Base-by-base conservation (phyloP, 192 early-diverging fungal genomes). In the Backusella sp. region DNA sequence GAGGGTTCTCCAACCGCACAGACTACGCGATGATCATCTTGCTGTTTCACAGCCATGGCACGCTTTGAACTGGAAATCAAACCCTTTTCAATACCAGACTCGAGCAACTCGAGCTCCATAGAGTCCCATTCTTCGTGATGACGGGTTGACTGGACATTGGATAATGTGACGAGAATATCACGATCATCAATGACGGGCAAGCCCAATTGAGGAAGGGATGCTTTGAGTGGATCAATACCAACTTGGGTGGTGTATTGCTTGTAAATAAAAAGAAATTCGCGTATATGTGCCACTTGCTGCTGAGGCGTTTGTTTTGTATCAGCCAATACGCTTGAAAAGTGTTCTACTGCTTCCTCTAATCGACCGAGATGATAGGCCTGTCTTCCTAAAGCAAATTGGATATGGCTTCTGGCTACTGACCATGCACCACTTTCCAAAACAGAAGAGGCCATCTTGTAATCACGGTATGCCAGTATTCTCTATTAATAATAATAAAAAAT, bases 321-420 rank as follows among this genome's bases (percentile, higher is more conserved):
- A 4, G 88, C 80, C 68, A 99, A 83, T 34, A 97, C 83, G 74
- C 91, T 90, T 46, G 89, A 86, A 80, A 96, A 98, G 84, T 92
- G 92, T 19, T 88, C 79, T 14, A 98, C 83, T 1, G 95, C 92
- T n/a, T 88, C 86, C 68, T 91, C 87, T 34, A 93, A 89, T 59
- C 91, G 86, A 15, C 92, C 92, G 34, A 93, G 84, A 69, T 94
- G 89, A 74, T 90, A 92, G 28, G 90, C 90, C 75, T 96, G 93
- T 66, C 91, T 84, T 9, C 96, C 96, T 5, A 97, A 86, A 14
- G 94, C 88, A 73, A 96, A 97, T 78, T 96, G 88, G 72, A 97
- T 90, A 78, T 97, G 94, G 78, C 96, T 94, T 52, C 96, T 94
- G n/a, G 93, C 89, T 0, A 96, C 80, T 9, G 85, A 83, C 95